Evolutionary conservation across 257 asterid genomes (phyloP).

Genomic region (Ocimum tenuiflorum): DNA sequence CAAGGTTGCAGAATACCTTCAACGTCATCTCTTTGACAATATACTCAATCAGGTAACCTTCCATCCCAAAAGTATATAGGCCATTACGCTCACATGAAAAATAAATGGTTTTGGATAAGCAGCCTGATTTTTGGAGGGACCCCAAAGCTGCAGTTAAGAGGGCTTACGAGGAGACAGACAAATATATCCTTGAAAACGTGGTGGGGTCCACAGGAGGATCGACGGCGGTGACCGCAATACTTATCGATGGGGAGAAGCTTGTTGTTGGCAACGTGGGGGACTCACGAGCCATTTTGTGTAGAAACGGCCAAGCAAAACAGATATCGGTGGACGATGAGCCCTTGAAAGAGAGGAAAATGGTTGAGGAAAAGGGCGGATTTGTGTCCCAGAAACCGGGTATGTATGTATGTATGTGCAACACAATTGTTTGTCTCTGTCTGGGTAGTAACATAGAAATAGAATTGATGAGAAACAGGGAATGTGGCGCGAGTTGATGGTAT

Average conservation of each 20-base stretch:
- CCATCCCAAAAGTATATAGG: no score
- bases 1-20: constrained; percentile 41
- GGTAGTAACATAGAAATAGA: not conserved
- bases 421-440: no score
- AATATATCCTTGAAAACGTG: constrained; percentile 31
- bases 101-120: not conserved
- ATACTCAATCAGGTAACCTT: constrained; percentile 36
- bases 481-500: constrained; percentile 44
- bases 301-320: constrained; percentile 25
- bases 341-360: constrained; percentile 27
- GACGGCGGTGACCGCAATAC: constrained; percentile 41
- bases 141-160: constrained; percentile 27
- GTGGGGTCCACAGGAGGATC: constrained; percentile 43
- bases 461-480: constrained; percentile 18
- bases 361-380: constrained; percentile 48
- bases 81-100: no score
- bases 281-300: constrained; percentile 38
- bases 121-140: constrained; percentile 40
- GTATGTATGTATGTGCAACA: no score
- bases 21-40: constrained; percentile 32
- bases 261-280: constrained; percentile 51
- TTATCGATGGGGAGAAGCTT: constrained; percentile 28
- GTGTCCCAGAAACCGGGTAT: constrained; percentile 26
- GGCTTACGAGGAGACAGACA: constrained; percentile 30
- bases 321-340: constrained; percentile 44